Evolutionary conservation across 1,139 yeast genomes (phyloP).

Genomic region (Groenewaldozyma sp.): DNA sequence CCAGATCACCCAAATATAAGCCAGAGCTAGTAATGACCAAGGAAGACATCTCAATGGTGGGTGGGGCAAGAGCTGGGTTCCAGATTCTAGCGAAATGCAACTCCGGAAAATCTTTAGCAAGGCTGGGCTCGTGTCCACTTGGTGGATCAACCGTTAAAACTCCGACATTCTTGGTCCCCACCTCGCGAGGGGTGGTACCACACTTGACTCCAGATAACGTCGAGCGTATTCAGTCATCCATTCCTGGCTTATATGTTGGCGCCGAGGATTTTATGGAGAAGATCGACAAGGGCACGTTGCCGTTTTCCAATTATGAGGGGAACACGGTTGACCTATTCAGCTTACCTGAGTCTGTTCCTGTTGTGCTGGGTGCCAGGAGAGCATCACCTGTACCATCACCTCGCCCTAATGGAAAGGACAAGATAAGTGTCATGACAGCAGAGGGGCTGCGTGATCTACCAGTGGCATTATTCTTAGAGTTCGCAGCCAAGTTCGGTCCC

Average conservation of each 20-base stretch:
- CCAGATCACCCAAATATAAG: conserved; percentile 1
- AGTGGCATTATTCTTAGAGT: conserved; percentile 18
- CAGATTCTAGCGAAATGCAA: conserved; percentile 2
- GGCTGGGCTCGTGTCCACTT: conserved; percentile 2
- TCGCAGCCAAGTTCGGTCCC: conserved; percentile 21
- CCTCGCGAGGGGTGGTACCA: conserved; percentile 33
- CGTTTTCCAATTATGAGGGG: conserved; percentile 15
- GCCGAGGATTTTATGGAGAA: conserved; percentile 29
- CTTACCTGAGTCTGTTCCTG: conserved; percentile 18
- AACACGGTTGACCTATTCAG: conserved; percentile 16
- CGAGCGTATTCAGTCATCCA: conserved; percentile 9
- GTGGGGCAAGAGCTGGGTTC: background rate
- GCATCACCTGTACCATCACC: conserved; percentile 25
- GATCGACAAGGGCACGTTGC: conserved; percentile 12
- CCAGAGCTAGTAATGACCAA: conserved; percentile 1
- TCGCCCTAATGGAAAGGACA: conserved; percentile 28
- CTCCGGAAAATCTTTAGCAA: conserved; percentile 3
- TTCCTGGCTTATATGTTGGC: conserved; percentile 20
- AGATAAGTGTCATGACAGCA: conserved; percentile 28
- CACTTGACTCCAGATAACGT: conserved; percentile 36
- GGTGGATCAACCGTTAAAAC: conserved; percentile 13
- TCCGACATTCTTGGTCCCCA: conserved; percentile 28
- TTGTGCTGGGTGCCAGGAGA: conserved; percentile 23
- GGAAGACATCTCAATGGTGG: background rate
- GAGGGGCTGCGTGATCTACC: conserved; percentile 30